Conservation (phyloP, 352 stramenopile genomes). For the Globisporangium sylvaticum region DNA sequence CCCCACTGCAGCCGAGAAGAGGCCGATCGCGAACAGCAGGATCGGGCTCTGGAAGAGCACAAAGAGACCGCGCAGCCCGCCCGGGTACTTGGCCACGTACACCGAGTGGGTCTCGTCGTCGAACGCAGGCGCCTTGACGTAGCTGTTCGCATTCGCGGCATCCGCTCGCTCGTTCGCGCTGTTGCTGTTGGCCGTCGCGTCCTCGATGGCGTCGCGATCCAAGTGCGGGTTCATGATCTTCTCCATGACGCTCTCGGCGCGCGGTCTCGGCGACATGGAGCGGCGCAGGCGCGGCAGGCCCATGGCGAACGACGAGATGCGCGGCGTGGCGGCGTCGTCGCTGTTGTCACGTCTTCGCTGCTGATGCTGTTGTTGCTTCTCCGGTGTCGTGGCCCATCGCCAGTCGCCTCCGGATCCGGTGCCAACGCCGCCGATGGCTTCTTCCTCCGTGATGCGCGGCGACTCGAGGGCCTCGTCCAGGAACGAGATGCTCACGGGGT, state of each 20-base stretch:
- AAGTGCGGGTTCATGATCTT: constrained; percentile 71
- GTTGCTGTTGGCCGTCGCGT: neutral
- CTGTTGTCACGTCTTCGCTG: neutral
- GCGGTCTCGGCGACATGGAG: constrained; percentile 24
- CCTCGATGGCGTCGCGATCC: constrained; percentile 36
- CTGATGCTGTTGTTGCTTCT: neutral
- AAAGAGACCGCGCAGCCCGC: constrained; percentile 50
- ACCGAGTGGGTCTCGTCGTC: constrained; percentile 71
- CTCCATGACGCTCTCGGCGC: constrained; percentile 63
- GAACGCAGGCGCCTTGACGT: constrained; percentile 57
- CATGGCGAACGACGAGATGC: neutral
- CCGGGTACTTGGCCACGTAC: constrained; percentile 66
- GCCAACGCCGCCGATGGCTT: neutral
- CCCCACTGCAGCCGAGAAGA: constrained; percentile 64
- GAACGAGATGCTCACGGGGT: neutral
- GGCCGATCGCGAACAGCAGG: constrained; percentile 57
- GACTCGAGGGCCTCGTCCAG: constrained; percentile 9
- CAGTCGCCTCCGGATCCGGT: neutral
- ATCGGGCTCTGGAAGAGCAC: constrained; percentile 71
- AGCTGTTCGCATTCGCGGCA: constrained; percentile 1
- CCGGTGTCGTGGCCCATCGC: neutral
- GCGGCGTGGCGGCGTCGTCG: neutral
- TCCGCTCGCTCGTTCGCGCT: neutral
- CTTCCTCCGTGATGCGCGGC: constrained; percentile 10
- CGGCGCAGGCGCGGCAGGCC: constrained; percentile 2